Evolutionary conservation across 1,284 basidiomycete genomes (phyloP).

Genomic region (Cerioporus squamosus): DNA sequence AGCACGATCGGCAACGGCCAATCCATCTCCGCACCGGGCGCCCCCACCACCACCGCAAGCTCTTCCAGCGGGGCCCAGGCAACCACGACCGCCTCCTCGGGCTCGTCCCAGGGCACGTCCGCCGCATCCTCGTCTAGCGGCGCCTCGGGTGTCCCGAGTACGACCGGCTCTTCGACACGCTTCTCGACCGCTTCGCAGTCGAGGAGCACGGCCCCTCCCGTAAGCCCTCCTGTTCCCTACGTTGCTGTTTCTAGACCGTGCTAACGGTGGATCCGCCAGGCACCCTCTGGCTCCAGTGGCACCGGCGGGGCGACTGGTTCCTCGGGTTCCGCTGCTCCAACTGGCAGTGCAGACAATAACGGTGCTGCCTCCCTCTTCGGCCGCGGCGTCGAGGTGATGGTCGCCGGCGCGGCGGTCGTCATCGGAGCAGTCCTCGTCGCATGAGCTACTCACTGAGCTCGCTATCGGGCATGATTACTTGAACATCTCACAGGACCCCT

Average conservation of each 20-base stretch:
- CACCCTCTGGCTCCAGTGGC: neutral
- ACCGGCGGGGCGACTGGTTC: neutral
- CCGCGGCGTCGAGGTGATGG: constrained; percentile 9
- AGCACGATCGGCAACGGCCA: constrained; percentile 48
- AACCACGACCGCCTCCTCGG: neutral
- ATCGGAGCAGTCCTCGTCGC: constrained; percentile 16
- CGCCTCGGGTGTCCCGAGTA: neutral
- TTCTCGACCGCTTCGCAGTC: neutral
- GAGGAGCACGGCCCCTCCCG: neutral
- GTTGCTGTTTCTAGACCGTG: neutral
- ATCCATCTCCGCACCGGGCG: constrained; percentile 12
- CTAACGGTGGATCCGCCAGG: neutral
- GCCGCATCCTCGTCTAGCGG: neutral
- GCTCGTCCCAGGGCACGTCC: neutral
- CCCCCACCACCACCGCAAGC: constrained; percentile 10
- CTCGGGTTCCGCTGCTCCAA: constrained; percentile 7
- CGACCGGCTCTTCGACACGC: neutral
- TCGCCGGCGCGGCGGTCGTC: constrained; percentile 16
- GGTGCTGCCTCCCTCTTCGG: constrained; percentile 11
- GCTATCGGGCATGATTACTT: neutral
- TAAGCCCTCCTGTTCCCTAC: neutral
- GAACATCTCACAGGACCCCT: neutral
- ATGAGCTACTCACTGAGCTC: neutral
- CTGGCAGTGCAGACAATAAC: constrained; percentile 15
- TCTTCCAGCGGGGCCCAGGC: neutral